Evolutionary conservation across 805 yeast species (phyloP).

Genomic region (Myxozyma sirexii): DNA sequence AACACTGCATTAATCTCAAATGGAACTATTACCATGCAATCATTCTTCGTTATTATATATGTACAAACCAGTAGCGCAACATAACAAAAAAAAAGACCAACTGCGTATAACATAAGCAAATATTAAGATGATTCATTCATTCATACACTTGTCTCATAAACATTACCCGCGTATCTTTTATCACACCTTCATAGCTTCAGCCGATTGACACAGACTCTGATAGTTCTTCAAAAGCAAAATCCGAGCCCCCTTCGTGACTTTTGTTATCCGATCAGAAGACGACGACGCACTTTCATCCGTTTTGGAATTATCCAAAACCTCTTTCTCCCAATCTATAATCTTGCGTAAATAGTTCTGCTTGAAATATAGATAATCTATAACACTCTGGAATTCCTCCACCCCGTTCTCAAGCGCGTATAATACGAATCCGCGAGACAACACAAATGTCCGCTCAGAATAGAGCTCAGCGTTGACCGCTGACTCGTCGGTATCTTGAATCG

Average conservation of each 20-base stretch:
- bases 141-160: not conserved
- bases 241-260: slow-evolving; percentile 28
- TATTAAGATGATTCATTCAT: not conserved
- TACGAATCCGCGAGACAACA: slow-evolving; percentile 30
- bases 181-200: not conserved
- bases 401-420: slow-evolving; percentile 23
- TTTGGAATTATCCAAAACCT: slow-evolving; percentile 19
- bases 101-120: not conserved
- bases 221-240: slow-evolving; percentile 20
- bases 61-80: not conserved
- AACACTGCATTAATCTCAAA: too few species aligned
- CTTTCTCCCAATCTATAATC: slow-evolving; percentile 25
- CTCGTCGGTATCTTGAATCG: slow-evolving; percentile 24
- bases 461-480: slow-evolving; percentile 26
- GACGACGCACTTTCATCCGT: not conserved
- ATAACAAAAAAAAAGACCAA: not conserved
- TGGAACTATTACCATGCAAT: not conserved
- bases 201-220: not conserved
- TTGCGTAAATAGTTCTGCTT: slow-evolving; percentile 1
- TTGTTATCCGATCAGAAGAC: slow-evolving; percentile 8
- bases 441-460: slow-evolving; percentile 30
- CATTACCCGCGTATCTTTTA: not conserved
- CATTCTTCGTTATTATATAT: not conserved
- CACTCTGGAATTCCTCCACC: slow-evolving; percentile 20
- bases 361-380: slow-evolving; percentile 18